Conservation (phyloP, 2,329 filamentous ascomycete genomes). For the Endoconidiophora laricicola region DNA sequence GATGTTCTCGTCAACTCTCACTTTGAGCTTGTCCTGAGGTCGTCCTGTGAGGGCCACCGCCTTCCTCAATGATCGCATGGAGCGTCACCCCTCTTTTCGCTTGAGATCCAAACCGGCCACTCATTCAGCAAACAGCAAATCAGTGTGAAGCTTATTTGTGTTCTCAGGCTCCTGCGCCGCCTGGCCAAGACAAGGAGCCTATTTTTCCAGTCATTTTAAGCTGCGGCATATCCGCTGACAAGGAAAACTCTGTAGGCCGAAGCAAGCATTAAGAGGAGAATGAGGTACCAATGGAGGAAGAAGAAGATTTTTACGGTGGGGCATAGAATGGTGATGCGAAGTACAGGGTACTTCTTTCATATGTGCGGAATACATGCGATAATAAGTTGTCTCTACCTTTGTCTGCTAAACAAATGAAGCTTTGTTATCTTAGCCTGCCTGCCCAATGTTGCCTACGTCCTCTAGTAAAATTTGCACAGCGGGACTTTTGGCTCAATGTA, state of each 20-base stretch:
- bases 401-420: too few relatives aligned
- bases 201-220: neutral
- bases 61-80: conserved; percentile 2
- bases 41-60: conserved; percentile 5
- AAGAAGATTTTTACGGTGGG: conserved; percentile 4
- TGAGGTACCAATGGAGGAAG: neutral
- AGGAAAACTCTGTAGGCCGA: neutral
- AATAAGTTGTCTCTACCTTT: neutral
- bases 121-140: neutral
- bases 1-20: too few relatives aligned
- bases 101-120: conserved; percentile 5
- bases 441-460: too few relatives aligned
- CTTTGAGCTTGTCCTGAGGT: too few relatives aligned
- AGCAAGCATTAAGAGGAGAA: neutral
- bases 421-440: too few relatives aligned
- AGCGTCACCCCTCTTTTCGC: conserved; percentile 8
- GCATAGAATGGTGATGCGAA: conserved; percentile 1
- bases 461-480: too few relatives aligned
- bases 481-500: too few relatives aligned
- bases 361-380: neutral
- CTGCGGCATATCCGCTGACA: conserved; percentile 1
- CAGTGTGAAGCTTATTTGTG: neutral
- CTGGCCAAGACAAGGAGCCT: too few relatives aligned
- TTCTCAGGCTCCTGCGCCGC: neutral
- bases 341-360: neutral